Evolutionary conservation across 2,329 filamentous ascomycete species (phyloP), one percentile per base, ranked within the genome.

Genomic region (Arthroderma sp.): DNA sequence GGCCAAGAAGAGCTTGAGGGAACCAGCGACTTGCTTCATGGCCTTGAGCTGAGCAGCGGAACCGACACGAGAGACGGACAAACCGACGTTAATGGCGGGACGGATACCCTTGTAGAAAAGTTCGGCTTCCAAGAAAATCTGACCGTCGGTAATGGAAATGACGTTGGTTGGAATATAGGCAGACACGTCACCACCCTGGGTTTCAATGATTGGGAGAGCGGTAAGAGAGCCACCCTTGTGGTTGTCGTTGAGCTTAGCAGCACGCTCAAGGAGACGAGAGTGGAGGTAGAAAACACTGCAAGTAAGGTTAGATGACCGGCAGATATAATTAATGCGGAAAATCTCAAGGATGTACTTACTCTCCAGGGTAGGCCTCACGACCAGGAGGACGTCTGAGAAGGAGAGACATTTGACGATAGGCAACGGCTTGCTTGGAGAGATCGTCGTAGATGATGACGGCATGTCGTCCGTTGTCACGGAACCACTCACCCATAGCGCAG

Each of bases 71-170:
- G 91, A 98, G 61, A 98, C 91, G 63, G 91, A 98, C 61, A 98
- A 85, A 91, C 91, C 91, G 84, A 98, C 91, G 81, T 98, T 98
- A 72, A 98, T 98, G 75, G 91, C 91, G 62, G 91, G 91, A 66
- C 91, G 89, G 72, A 98, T 75, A 93, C 91, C 91, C 85, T 98
- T 98, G 86, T 95, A 96, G 84, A 96, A 98, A 55, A 96, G 79
- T 73, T 98, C 91, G 58, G 89, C 73, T 75, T 98, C 91, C 77
- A 98, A 79, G 85, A 98, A 98, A 72, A 98, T 96, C 77, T 98
- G 91, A 54, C 91, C 91, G 64, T 96, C 91, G 61, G 91, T 98
- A 67, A 98, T 98, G 69, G 89, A 96, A 80, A 98, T 98, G 74
- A 96, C 91, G 78, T 96, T 98, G 74, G 91, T 98, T 62, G 91